A percentile compares a stretch with the other conserved stretches of the same genome.
Evolutionary conservation across 2,329 filamentous ascomycete species (phyloP).

Genomic region (Trichoderma sp.): DNA sequence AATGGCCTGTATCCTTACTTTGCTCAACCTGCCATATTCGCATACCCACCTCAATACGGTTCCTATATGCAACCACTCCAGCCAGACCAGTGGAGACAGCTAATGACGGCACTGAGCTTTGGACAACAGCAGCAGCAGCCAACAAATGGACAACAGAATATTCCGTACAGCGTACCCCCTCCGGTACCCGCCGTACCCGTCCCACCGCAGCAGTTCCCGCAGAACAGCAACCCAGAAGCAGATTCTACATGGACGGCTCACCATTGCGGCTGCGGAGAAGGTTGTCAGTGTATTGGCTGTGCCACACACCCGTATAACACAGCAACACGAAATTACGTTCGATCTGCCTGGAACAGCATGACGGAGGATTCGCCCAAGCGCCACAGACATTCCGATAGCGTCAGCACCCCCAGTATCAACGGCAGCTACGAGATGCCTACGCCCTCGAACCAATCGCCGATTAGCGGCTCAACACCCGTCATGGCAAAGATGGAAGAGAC

Average conservation of each 20-base stretch:
- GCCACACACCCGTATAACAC: slow-evolving; percentile 69
- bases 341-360: slow-evolving; percentile 52
- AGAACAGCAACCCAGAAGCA: slow-evolving; percentile 30
- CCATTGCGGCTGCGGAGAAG: slow-evolving; percentile 65
- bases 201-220: slow-evolving; percentile 34
- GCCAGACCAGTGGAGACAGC: slow-evolving; percentile 57
- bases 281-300: slow-evolving; percentile 70
- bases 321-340: slow-evolving; percentile 59
- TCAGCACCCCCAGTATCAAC: slow-evolving; percentile 35
- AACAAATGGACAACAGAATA: slow-evolving; percentile 35
- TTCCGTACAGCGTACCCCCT: slow-evolving; percentile 36
- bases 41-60: slow-evolving; percentile 58
- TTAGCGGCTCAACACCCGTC: slow-evolving; percentile 28
- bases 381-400: slow-evolving; percentile 33
- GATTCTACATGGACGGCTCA: slow-evolving; percentile 42
- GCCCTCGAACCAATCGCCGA: slow-evolving; percentile 29
- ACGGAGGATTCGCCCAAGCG: slow-evolving; percentile 40
- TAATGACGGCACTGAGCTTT: slow-evolving; percentile 48
- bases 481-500: slow-evolving; percentile 36
- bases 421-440: slow-evolving; percentile 33
- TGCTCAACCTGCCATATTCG: slow-evolving; percentile 52
- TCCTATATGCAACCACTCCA: slow-evolving; percentile 60
- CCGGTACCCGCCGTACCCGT: slow-evolving; percentile 31
- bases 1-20: slow-evolving; percentile 49
- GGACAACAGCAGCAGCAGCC: slow-evolving; percentile 41